phyloP scores from a whole-genome alignment of 163 green algal species.

The Chlorella variabilis region DNA sequence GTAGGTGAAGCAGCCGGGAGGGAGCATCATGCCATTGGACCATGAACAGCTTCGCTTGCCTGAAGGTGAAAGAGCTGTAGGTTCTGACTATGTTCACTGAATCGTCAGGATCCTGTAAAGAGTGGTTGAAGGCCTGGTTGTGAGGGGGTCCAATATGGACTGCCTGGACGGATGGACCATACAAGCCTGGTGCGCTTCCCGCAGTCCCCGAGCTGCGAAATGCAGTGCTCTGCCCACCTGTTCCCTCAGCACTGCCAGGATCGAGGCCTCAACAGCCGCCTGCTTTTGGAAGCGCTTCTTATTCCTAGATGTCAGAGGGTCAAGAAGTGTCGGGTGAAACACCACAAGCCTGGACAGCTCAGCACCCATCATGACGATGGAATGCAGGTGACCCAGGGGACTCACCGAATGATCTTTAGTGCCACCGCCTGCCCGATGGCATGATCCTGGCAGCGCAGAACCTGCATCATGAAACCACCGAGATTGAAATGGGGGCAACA shows the following conservation, averaged over 20 bases:
- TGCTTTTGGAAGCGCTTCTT: conserved; percentile 93
- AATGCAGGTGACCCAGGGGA: no score
- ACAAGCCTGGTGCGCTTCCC: no score
- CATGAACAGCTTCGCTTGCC: not conserved
- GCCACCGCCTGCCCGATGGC: conserved; percentile 45
- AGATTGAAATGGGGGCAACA: no score
- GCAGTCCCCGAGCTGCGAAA: no score
- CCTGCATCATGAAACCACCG: no score
- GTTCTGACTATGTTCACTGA: conserved; percentile 67
- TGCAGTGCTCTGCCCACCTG: not conserved
- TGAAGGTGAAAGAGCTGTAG: conserved; percentile 14
- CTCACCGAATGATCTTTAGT: conserved; percentile 88
- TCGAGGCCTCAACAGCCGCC: conserved; percentile 86
- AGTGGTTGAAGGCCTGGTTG: no score
- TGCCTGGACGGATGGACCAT: no score
- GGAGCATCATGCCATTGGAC: conserved; percentile 36
- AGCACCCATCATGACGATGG: no score
- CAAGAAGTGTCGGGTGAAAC: no score
- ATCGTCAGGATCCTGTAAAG: conserved; percentile 63
- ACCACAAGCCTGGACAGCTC: no score
- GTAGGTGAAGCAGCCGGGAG: conserved; percentile 84
- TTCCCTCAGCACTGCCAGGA: conserved; percentile 61
- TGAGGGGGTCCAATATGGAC: no score
- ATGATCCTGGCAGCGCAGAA: conserved; percentile 75
- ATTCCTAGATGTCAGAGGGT: no score